Evolutionary conservation across 1,284 basidiomycete genomes (phyloP), one percentile per base, ranked within the genome.

Genomic region (Gomphus bonarii): DNA sequence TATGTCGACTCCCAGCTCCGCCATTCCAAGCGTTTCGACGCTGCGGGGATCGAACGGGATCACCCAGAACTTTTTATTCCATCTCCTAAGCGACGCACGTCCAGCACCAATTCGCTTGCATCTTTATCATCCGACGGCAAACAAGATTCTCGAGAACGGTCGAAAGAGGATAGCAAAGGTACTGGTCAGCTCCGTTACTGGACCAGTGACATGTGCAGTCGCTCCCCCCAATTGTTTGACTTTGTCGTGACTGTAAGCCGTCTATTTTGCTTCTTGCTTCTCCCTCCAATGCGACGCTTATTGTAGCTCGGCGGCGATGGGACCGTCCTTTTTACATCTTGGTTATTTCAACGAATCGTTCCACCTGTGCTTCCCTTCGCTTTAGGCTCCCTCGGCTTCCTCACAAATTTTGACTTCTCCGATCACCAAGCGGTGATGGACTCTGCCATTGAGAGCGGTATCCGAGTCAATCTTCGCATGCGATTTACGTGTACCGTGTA

Each of bases 401-500:
- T 99, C 57, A 99, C 97, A 60, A 97, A 97, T 70, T 99, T 99
- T 65, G 93, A 98, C 71, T 99, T 97, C 67, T 80, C 82, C 42
- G 81, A 95, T 66, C 88, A 95, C 73, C 80, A 84, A 66, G 73
- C 82, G 10, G 93, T 95, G 25, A 87, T 99, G 80, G 91, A 95
- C 70, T 85, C 80, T 60, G 91, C 85, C 12, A 83, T 99, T 61
- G 91, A 97, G 66, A 82, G 87, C 22, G 97, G 97, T 18, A 95
- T 99, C 61, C 88, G 95, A 20, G 94, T 99, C 60, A 99, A 99
- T 69, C 77, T 99, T 16, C 88, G 97, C 55, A 99, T 99, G 97
- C 85, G 97, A 10, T 99, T 99, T 70, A 98, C 95, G 3, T 98
- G 95, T 68, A 98, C 95, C 0, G 92, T 99, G 12, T 99, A 97